These are phyloP conservation scores for Mortierella sp. DNA, from an alignment of 371 early-diverging fungal genomes.

Conservation along the genomic window DNA sequence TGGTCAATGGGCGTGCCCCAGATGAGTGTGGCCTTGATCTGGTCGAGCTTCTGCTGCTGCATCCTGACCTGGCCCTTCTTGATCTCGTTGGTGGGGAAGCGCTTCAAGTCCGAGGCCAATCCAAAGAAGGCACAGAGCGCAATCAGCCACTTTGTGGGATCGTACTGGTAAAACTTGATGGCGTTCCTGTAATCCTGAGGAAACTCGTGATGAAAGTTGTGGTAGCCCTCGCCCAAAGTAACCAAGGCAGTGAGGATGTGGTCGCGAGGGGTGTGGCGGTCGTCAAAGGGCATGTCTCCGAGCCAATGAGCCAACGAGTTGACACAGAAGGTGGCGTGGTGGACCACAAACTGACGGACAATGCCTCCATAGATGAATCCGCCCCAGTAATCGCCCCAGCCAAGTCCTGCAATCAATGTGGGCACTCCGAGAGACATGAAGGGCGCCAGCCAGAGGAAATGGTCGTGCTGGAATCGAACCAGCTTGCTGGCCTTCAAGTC, in stretches of 20 bases:
- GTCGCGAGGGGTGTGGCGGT: conserved; percentile 85
- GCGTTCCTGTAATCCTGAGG: conserved; percentile 97
- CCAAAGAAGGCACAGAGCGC: conserved; percentile 74
- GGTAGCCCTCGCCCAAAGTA: conserved; percentile 90
- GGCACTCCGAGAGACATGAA: conserved; percentile 84
- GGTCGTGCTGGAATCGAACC: conserved; percentile 86
- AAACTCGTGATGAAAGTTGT: conserved; percentile 96
- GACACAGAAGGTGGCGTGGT: conserved; percentile 96
- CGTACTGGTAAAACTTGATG: conserved; percentile 90
- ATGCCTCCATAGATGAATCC: conserved; percentile 91
- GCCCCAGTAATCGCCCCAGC: conserved; percentile 94
- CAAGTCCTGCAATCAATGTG: conserved; percentile 83
- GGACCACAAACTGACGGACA: conserved; percentile 84
- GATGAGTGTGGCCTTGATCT: conserved; percentile 68
- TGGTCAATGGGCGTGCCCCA: conserved; percentile 83
- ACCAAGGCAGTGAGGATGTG: conserved; percentile 85
- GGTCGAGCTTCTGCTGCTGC: conserved; percentile 84
- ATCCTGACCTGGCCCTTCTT: conserved; percentile 86
- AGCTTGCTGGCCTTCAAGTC: conserved; percentile 87
- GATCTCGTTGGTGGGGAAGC: conserved; percentile 92
- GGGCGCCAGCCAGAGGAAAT: conserved; percentile 82
- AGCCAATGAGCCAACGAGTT: conserved; percentile 90
- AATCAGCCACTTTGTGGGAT: conserved; percentile 97
- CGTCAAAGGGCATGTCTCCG: conserved; percentile 87
- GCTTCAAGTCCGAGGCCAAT: conserved; percentile 89